A percentile compares a stretch with the other conserved stretches of the same genome.
Conservation (phyloP, 495 filamentous ascomycete species). For the Immersiella caudata region DNA sequence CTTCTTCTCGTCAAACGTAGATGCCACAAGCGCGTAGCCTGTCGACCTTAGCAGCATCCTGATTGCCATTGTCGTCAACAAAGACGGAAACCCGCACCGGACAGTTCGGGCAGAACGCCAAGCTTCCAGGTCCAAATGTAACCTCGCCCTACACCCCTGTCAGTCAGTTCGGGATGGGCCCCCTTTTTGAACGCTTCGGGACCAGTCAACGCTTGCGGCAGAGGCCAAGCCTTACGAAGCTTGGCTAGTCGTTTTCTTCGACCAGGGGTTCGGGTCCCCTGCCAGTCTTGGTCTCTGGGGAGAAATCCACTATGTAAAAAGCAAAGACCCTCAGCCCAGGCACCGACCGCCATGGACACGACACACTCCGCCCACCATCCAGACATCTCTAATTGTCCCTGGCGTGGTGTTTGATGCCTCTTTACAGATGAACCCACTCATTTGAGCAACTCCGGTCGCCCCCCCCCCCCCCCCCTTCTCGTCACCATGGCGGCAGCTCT, state of each 20-base stretch:
- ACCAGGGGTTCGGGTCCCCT: neutral
- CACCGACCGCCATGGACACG: too few species aligned
- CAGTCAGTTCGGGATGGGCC: neutral
- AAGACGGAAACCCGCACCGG: neutral
- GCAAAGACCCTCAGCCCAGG: neutral
- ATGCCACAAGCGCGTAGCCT: too few species aligned
- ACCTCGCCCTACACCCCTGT: neutral
- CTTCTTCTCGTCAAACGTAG: too few species aligned
- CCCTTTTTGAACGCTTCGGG: neutral
- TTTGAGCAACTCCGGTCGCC: neutral
- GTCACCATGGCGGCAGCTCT: neutral
- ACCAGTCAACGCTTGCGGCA: neutral
- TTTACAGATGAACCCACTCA: neutral
- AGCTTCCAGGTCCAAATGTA: neutral
- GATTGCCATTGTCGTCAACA: too few species aligned
- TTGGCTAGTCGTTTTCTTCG: neutral
- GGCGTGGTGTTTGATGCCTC: too few species aligned
- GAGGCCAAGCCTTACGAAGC: neutral
- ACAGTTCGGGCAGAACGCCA: neutral
- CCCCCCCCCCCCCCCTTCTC: neutral
- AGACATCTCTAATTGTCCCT: neutral
- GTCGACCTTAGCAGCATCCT: too few species aligned
- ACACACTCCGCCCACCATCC: neutral
- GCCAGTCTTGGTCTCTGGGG: neutral
- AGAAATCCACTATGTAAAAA: neutral